Evolutionary conservation across 2,329 filamentous ascomycete species (phyloP), one percentile per base, ranked within the genome.

Genomic region (Dactylonectria macrodidyma): DNA sequence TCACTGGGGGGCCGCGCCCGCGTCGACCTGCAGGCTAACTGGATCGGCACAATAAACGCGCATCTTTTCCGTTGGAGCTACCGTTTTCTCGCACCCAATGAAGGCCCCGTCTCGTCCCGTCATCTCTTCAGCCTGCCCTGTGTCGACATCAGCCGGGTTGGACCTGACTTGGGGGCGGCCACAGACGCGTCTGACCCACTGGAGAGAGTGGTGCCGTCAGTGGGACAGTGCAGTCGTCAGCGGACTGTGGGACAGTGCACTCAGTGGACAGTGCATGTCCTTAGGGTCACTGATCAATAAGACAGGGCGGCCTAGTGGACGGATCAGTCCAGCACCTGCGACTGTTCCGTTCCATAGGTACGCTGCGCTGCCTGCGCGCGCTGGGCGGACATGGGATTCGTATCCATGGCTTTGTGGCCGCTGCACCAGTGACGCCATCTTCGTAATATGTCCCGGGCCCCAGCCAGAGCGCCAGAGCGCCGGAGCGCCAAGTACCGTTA

Each of bases 361-460:
- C 26, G 26, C 7, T 30, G 26, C 26, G 26, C 26, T 30, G 26
- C 7, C 26, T 30, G 26, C 26, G 26, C 26, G 26, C 64, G 66
- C 59, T 61, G 50, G 59, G 54, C 52, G 51, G 44, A 41, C 54
- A 52, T 62, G 69, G 63, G 67, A 72, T 73, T 72, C 66, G 66
- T 63, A 71, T 68, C 68, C 71, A 64, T 66, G 67, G 65, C 48
- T 19, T 19, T 26, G 46, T 50, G 56, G 61, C 46, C 63, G 64
- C 72, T 76, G 67, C 69, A 71, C 48, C 63, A 62, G 67, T 75
- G 73, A 75, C 73, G 73, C 73, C 73, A 75, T 75, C 68, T 63
- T 71, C 62, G 69, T 73, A 71, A 65, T 59, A 26, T 50, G n/a
- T 44, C 46, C 33, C 24, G n/a, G 14, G 57, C 14, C 54, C 51